phyloP scores from a whole-genome alignment of 768 basidiomycete genomes.

The Rhodotorula graminis region DNA sequence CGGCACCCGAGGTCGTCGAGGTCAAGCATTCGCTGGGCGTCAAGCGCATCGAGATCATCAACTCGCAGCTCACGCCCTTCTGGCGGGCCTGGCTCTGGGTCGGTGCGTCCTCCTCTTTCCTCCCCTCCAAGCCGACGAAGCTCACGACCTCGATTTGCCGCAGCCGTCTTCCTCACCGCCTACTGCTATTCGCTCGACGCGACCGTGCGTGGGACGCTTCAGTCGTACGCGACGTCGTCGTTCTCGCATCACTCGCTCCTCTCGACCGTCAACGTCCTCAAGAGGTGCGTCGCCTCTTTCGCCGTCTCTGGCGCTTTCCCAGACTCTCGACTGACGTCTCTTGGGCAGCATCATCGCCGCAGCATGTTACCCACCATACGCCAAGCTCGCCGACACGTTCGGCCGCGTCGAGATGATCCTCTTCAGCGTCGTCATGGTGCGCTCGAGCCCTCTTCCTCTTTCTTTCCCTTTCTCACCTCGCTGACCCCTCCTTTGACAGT shows the following conservation, averaged over 20 bases:
- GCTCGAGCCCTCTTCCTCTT: background rate
- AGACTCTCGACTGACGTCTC: background rate
- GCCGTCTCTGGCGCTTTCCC: conserved; percentile 16
- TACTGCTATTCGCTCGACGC: conserved; percentile 37
- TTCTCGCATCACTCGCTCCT: conserved; percentile 39
- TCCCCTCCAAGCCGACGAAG: background rate
- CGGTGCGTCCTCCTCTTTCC: background rate
- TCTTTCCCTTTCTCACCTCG: background rate
- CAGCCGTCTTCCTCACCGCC: conserved; percentile 42
- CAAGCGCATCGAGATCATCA: conserved; percentile 1
- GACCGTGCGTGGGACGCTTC: conserved; percentile 40
- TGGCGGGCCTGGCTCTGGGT: background rate
- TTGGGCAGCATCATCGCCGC: background rate
- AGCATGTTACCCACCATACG: conserved; percentile 1
- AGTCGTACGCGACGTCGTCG: conserved; percentile 34
- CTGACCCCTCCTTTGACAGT: background rate
- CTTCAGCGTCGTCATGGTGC: conserved; percentile 44
- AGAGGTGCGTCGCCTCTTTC: conserved; percentile 44
- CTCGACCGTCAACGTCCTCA: conserved; percentile 45
- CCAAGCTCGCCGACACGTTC: conserved; percentile 46
- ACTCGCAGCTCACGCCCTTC: background rate
- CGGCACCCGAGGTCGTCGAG: background rate
- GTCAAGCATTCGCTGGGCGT: background rate
- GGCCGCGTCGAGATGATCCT: conserved; percentile 44
- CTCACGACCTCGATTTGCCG: background rate